A percentile compares a stretch with the other conserved stretches of the same genome.
Evolutionary conservation across 306 rosid genomes (phyloP).

Genomic region (Acmispon strigosus): DNA sequence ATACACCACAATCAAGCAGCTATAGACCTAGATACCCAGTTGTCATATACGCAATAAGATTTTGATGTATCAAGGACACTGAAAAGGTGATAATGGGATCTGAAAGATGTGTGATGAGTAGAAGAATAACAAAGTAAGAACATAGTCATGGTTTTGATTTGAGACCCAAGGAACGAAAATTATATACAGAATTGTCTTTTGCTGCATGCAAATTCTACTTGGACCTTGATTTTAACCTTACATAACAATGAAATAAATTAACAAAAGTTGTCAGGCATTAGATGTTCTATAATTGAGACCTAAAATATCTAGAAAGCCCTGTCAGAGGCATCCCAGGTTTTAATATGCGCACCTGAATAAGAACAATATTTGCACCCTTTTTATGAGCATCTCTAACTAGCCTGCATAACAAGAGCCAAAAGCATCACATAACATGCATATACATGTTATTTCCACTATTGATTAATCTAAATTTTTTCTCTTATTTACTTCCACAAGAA

Average conservation of each 20-base stretch:
- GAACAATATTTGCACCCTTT: conserved; percentile 78
- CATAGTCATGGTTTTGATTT: neutral
- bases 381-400: conserved; percentile 81
- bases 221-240: neutral
- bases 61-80: neutral
- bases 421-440: conserved; percentile 8
- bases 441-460: neutral
- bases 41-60: too few species aligned
- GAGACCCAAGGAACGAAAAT: neutral
- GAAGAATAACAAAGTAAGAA: neutral
- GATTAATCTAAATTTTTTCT: neutral
- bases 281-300: neutral
- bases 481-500: neutral
- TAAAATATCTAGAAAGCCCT: neutral
- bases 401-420: conserved; percentile 39
- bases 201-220: neutral
- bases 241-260: neutral
- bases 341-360: conserved; percentile 65
- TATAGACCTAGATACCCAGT: too few species aligned
- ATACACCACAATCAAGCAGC: neutral
- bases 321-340: neutral
- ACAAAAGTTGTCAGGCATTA: neutral
- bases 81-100: neutral
- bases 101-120: too few species aligned
- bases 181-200: neutral